Conservation (phyloP, 225 moss, liverwort and hornwort species). For the Pleurozium schreberi region DNA sequence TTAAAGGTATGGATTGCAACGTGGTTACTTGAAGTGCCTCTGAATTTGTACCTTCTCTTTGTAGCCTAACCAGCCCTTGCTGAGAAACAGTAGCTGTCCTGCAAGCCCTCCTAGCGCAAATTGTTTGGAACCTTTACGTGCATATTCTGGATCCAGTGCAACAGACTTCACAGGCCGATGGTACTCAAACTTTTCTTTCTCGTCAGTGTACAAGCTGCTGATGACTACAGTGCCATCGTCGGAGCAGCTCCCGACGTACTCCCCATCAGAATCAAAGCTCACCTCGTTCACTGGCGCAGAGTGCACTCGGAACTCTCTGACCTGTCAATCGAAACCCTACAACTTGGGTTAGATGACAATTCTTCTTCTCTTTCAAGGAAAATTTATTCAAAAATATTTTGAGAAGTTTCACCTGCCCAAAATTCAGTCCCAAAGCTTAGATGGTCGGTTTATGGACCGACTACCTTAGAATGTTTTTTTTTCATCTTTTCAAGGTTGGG, state of each 20-base stretch:
- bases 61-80: slow-evolving; percentile 90
- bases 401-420: no score
- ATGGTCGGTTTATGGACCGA: no score
- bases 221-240: slow-evolving; percentile 95
- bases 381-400: no score
- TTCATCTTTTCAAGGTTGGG: no score
- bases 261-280: slow-evolving; percentile 86
- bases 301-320: slow-evolving; percentile 82
- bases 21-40: not conserved
- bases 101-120: slow-evolving; percentile 91
- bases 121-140: slow-evolving; percentile 58
- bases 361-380: no score
- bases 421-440: no score
- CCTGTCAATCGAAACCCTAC: slow-evolving; percentile 28
- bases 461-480: no score
- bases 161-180: slow-evolving; percentile 89
- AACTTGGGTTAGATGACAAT: no score
- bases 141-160: slow-evolving; percentile 88
- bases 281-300: slow-evolving; percentile 77
- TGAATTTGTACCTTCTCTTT: slow-evolving; percentile 57
- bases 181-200: slow-evolving; percentile 85
- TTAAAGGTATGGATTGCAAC: no score
- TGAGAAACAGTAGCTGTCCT: slow-evolving; percentile 81
- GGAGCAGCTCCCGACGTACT: slow-evolving; percentile 93
- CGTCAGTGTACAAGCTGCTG: slow-evolving; percentile 82